Base-by-base conservation (phyloP, 306 rosid genomes). In the Lathyrus oleraceus region DNA sequence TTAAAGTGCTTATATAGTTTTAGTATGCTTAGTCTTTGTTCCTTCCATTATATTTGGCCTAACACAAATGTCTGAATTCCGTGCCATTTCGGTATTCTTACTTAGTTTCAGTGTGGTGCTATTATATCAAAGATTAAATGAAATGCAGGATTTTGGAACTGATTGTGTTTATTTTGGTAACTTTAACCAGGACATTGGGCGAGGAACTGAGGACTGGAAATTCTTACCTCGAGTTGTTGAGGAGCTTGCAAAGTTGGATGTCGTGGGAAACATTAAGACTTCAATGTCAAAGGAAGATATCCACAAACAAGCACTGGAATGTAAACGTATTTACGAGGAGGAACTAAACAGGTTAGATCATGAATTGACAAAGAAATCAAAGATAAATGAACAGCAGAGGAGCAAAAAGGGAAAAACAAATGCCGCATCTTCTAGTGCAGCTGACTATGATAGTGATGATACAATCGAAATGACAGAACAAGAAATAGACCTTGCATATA, bases 391-490 rank as follows among this genome's bases (percentile, higher is more conserved):
- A 67, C 72, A 77, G 23, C 72, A 68, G 25, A 48, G 6, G 6
- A 56, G 54, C 62, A 75, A 73, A 67, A 62, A 12, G 25, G 81
- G 70, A 68, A 79, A 70, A 80, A 56, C 73, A 17, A 72, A 77
- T 61, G 78, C 20, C 21, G 42, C 11, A 23, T 28, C 64, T 39
- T 62, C 68, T 40, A 53, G 58, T 53, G 81, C 75, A 49, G 61
- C 23, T 12, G 92, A 69, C 38, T 90, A 87, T 69, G 96, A 93
- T 57, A 93, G 94, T 73, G 96, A 93, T 72, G 96, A 88, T 42
- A 93, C 98, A 10, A 51, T 88, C 11, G 98, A 88, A 84, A 93
- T 93, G 98, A 85, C 96, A 0, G 96, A 88, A 85, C 86, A 88
- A 70, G 97, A 90, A 75, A 90, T 90, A 70, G 94, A 87, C 52